Evolutionary conservation across 176 grass and related monocot genomes (phyloP).

Genomic region (Oryza nivara): DNA sequence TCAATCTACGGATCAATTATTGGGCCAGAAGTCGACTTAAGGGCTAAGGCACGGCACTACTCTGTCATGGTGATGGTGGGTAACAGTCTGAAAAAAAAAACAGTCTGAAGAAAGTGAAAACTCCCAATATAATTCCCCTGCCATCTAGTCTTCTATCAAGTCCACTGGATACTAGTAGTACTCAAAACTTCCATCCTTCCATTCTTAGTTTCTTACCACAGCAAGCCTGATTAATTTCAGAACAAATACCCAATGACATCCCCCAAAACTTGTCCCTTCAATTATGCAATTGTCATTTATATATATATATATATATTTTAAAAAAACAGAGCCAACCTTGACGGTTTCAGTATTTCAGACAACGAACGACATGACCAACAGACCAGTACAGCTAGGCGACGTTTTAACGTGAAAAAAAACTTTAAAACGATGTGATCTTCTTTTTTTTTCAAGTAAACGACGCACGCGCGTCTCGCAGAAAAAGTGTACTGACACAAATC

Average conservation of each 20-base stretch:
- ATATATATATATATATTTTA: too few relatives aligned
- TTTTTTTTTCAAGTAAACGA: not conserved
- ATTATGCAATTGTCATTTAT: not conserved
- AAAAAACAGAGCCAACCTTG: not conserved
- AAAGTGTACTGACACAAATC: not conserved
- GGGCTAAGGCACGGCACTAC: not conserved
- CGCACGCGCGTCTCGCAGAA: not conserved
- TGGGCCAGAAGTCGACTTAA: not conserved
- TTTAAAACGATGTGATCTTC: not conserved
- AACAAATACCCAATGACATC: not conserved
- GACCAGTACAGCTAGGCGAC: not conserved
- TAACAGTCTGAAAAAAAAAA: not conserved
- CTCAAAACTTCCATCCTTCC: not conserved
- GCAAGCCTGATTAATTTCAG: not conserved
- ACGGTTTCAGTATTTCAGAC: not conserved
- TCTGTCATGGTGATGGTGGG: not conserved
- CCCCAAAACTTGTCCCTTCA: not conserved
- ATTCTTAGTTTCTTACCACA: not conserved
- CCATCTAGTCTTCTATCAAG: not conserved
- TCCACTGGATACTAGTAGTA: not conserved
- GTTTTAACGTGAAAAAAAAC: not conserved
- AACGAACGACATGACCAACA: not conserved
- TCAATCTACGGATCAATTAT: constrained; percentile 16
- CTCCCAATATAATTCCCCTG: not conserved
- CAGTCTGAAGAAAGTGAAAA: not conserved